Evolutionary conservation across 2,329 filamentous ascomycete genomes (phyloP).

Genomic region (Scedosporium aurantiacum): DNA sequence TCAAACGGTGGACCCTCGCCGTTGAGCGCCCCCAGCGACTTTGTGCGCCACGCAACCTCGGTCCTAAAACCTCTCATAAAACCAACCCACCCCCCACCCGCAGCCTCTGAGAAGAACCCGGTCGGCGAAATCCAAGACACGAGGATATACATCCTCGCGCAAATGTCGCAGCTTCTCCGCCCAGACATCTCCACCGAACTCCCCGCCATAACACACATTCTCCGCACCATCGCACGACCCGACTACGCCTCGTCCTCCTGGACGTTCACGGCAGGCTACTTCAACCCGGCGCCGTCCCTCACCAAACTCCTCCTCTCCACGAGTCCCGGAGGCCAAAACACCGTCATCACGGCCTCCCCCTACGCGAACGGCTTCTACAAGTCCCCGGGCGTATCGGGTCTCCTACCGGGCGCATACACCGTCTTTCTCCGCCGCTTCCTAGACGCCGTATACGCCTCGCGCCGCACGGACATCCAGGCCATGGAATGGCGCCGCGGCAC

Average conservation of each 20-base stretch:
- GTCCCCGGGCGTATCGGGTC: slow-evolving; percentile 75
- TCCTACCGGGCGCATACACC: slow-evolving; percentile 86
- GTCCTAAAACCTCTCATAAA: slow-evolving; percentile 55
- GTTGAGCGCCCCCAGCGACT: slow-evolving; percentile 55
- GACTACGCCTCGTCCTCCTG: slow-evolving; percentile 62
- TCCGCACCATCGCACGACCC: slow-evolving; percentile 54
- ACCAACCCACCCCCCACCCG: slow-evolving; percentile 20
- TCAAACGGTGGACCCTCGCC: slow-evolving; percentile 67
- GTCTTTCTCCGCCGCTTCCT: slow-evolving; percentile 77
- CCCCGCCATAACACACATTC: slow-evolving; percentile 64
- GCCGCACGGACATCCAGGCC: slow-evolving; percentile 51
- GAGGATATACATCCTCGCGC: slow-evolving; percentile 73
- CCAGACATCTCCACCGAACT: slow-evolving; percentile 81
- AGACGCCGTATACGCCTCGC: slow-evolving; percentile 36
- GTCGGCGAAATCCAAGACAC: slow-evolving; percentile 40
- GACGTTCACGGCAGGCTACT: slow-evolving; percentile 97
- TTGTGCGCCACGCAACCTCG: slow-evolving; percentile 57
- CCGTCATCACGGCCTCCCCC: slow-evolving; percentile 83
- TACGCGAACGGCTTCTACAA: slow-evolving; percentile 93
- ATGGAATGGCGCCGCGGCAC: slow-evolving; percentile 83
- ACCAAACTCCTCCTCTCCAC: slow-evolving; percentile 70
- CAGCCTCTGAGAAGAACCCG: not conserved
- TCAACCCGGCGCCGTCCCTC: slow-evolving; percentile 84
- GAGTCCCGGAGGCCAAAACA: slow-evolving; percentile 46
- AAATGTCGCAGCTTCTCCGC: slow-evolving; percentile 74